A percentile compares a stretch with the other conserved stretches of the same genome.
phyloP scores from a whole-genome alignment of 2,329 filamentous ascomycete genomes.

The Cadophora luteo-olivacea region DNA sequence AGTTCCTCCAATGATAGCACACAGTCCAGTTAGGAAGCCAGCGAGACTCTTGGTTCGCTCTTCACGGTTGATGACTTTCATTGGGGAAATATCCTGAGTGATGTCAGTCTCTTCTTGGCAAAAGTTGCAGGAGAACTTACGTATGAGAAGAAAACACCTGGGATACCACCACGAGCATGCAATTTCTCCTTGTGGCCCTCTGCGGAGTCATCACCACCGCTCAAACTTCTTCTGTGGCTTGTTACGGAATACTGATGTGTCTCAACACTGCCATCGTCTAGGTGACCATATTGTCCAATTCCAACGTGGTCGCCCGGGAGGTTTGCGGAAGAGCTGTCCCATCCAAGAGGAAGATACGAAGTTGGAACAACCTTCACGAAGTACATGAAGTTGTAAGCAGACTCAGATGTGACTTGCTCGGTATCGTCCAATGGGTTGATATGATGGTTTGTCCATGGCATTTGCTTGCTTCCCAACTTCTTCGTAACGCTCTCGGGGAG shows the following conservation, averaged over 20 bases:
- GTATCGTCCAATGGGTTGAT: conserved; percentile 88
- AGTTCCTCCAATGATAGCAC: conserved; percentile 92
- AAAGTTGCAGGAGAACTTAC: conserved; percentile 56
- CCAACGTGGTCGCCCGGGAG: conserved; percentile 58
- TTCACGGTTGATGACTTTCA: conserved; percentile 99
- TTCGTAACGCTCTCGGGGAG: conserved; percentile 74
- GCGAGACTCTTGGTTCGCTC: conserved; percentile 87
- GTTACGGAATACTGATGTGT: conserved; percentile 99
- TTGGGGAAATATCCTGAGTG: conserved; percentile 89
- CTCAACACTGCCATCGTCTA: conserved; percentile 81
- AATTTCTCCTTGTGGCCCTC: conserved; percentile 92
- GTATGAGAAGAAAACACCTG: conserved; percentile 98
- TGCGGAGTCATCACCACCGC: conserved; percentile 81
- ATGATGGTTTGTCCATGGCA: conserved; percentile 86
- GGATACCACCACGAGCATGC: conserved; percentile 90
- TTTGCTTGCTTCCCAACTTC: conserved; percentile 61
- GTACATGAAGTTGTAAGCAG: conserved; percentile 97
- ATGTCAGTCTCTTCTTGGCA: conserved; percentile 34
- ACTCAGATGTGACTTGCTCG: conserved; percentile 77
- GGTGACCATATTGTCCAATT: conserved; percentile 72
- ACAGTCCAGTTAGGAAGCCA: conserved; percentile 91
- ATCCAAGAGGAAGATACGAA: conserved; percentile 90
- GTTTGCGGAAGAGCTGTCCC: conserved; percentile 59
- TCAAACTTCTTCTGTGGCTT: conserved; percentile 88
- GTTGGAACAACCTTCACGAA: conserved; percentile 98